Base-by-base conservation (phyloP, 2,329 filamentous ascomycete genomes). In the Alternaria triticimaculans region DNA sequence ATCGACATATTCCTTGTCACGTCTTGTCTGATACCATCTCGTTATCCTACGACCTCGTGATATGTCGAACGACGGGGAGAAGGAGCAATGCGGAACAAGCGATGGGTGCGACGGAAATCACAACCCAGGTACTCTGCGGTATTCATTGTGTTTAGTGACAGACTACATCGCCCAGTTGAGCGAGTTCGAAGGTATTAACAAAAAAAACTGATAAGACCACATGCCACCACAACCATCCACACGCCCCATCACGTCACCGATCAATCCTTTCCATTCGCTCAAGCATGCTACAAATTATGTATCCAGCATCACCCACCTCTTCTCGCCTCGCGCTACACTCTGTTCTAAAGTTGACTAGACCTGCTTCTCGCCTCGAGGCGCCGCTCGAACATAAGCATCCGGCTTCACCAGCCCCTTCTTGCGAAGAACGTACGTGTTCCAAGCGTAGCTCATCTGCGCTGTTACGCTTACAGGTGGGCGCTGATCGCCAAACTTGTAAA, bases 401-500 rank as follows among this genome's bases (percentile, higher is more conserved):
- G 68, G 69, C 55, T 69, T 69, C 1, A 51, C 57, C 20, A 69
- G 37, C 6, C 62, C 66, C 49, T 72, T 72, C 62, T 65, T 72
- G 14, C 70, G 62, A 6, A 69, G 65, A n/a, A 71, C 57, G 23
- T 68, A 64, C 2, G 67, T 58, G 30, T 71, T 72, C 63, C 64
- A 72, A 11, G 66, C 66, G 11, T 72, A 71, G 56, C 67, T 69
- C 7, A 69, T 66, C 50, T 73, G 69, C 25, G 60, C 58, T 7
- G 66, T 71, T 12, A 71, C 71, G 10, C 68, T 72, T 0, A 66
- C 62, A 3, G 63, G 46, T 10, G 64, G 53, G 12, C 65, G 65
- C 28, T 63, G 56, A 10, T 76, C 65, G 18, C 76, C 77, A 57
- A 81, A 77, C 37, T 80, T 72, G 72, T 83, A 83, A 18, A 83